These are phyloP conservation scores for Pelargonium fulgidum DNA, from an alignment of 441 rosid genomes.

Conservation along the genomic window DNA sequence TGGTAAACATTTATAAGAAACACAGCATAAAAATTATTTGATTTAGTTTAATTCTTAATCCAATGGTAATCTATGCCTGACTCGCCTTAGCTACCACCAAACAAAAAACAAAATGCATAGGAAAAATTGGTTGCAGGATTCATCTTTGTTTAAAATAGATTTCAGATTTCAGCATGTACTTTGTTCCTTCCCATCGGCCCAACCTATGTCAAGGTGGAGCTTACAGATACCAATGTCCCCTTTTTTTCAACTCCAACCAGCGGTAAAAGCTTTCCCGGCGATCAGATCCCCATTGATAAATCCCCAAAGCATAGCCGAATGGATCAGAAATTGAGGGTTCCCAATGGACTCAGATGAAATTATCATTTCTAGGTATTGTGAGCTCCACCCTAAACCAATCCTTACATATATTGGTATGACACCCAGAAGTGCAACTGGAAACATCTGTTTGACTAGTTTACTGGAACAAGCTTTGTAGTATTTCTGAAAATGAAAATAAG, in stretches of 20 bases:
- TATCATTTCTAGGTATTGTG: too few relatives aligned
- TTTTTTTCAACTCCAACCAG: too few relatives aligned
- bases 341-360: too few relatives aligned
- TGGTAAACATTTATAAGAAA: too few relatives aligned
- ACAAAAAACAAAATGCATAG: neutral
- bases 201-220: too few relatives aligned
- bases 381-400: neutral
- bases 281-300: too few relatives aligned
- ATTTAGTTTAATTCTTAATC: neutral
- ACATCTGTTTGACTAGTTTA: conserved; percentile 15
- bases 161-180: neutral
- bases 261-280: too few relatives aligned
- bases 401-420: neutral
- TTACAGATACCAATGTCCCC: too few relatives aligned
- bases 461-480: conserved; percentile 8
- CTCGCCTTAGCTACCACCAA: neutral
- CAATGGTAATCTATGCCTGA: neutral
- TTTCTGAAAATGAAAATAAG: conserved; percentile 1
- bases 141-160: neutral
- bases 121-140: neutral
- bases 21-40: too few relatives aligned
- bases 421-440: conserved; percentile 4
- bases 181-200: conserved; percentile 3
- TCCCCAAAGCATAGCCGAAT: too few relatives aligned
- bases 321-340: too few relatives aligned